A percentile compares a stretch with the other conserved stretches of the same genome.
Evolutionary conservation across 257 asterid genomes (phyloP).

Genomic region (Mitragyna speciosa): DNA sequence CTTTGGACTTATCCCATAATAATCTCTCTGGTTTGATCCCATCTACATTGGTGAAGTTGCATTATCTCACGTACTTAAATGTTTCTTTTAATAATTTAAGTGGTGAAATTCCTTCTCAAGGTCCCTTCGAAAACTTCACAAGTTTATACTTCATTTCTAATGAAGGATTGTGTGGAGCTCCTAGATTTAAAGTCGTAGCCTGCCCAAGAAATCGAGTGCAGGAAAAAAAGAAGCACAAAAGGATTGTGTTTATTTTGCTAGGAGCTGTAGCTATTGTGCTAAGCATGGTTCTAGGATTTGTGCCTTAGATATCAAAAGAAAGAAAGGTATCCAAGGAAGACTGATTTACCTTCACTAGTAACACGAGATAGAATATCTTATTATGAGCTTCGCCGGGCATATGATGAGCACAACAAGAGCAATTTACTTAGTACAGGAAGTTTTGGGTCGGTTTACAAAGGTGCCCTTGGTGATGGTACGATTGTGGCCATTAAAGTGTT

Average conservation of each 20-base stretch:
- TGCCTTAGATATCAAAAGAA: not conserved
- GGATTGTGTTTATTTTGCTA: not conserved
- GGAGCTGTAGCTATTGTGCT: not conserved
- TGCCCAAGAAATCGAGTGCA: not conserved
- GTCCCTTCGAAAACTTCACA: not conserved
- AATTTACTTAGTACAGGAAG: slow-evolving; percentile 13
- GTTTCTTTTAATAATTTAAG: not conserved
- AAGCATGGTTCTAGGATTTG: too few species aligned
- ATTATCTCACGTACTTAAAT: not conserved
- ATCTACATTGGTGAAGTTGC: not conserved
- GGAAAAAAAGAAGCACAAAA: not conserved
- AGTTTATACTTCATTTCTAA: not conserved
- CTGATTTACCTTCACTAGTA: not conserved
- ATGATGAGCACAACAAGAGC: not conserved
- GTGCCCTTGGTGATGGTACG: not conserved
- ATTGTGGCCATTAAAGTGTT: slow-evolving; percentile 18
- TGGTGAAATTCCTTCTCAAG: not conserved
- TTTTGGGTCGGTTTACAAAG: slow-evolving; percentile 14
- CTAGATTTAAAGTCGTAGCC: not conserved
- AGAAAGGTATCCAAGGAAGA: not conserved
- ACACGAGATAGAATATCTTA: slow-evolving; percentile 10
- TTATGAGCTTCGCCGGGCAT: slow-evolving; percentile 13
- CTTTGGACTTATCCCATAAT: not conserved
- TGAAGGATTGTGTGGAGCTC: not conserved
- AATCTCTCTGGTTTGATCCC: not conserved